Evolutionary conservation across 805 yeast species (phyloP).

Genomic region (Scheffersomyces stipitis): DNA sequence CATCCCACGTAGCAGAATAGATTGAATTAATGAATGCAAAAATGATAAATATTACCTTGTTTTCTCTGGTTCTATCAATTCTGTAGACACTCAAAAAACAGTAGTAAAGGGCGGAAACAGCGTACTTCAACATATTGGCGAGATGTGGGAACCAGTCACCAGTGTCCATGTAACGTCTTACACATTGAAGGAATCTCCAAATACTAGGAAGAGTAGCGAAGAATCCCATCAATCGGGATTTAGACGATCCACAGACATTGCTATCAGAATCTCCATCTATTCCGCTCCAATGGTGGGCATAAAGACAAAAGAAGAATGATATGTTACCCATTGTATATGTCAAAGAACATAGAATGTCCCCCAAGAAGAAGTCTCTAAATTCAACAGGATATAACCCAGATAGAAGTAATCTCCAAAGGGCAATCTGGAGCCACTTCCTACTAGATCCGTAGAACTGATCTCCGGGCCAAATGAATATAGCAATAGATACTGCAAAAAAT

Average conservation of each 20-base stretch:
- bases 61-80: slow-evolving; percentile 44
- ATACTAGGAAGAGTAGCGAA: slow-evolving; percentile 80
- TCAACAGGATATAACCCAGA: slow-evolving; percentile 95
- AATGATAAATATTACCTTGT: slow-evolving; percentile 62
- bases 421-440: slow-evolving; percentile 73
- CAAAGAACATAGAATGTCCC: slow-evolving; percentile 86
- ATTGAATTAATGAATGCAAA: slow-evolving; percentile 75
- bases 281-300: slow-evolving; percentile 68
- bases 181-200: slow-evolving; percentile 89
- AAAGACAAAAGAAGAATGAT: slow-evolving; percentile 83
- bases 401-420: slow-evolving; percentile 67
- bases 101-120: slow-evolving; percentile 64
- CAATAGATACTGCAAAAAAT: slow-evolving; percentile 54
- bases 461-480: slow-evolving; percentile 60
- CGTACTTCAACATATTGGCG: slow-evolving; percentile 81
- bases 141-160: slow-evolving; percentile 96
- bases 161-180: slow-evolving; percentile 87
- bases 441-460: slow-evolving; percentile 56
- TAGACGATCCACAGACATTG: slow-evolving; percentile 70
- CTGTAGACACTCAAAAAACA: slow-evolving; percentile 76
- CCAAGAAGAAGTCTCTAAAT: slow-evolving; percentile 89
- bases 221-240: slow-evolving; percentile 78
- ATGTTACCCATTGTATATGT: slow-evolving; percentile 86
- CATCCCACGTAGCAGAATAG: slow-evolving; percentile 78
- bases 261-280: slow-evolving; percentile 27